phyloP scores from a whole-genome alignment of 1,139 yeast genomes.

The Pneumocystis jirovecii region DNA sequence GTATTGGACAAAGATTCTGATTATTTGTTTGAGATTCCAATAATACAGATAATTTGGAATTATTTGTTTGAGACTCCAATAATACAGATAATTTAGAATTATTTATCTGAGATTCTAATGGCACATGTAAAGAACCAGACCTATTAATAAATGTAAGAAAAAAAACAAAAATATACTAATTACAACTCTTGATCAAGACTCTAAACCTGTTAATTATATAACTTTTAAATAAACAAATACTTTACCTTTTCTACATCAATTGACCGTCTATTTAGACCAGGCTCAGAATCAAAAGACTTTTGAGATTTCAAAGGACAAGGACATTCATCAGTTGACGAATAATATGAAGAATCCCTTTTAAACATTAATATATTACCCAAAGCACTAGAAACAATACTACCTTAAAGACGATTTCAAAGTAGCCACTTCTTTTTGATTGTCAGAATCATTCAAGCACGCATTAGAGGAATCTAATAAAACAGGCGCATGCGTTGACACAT shows the following conservation, averaged over 20 bases:
- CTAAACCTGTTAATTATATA: not conserved
- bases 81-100: not conserved
- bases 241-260: not conserved
- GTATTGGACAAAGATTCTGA: not conserved
- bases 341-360: not conserved
- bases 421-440: not conserved
- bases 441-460: not conserved
- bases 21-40: not conserved
- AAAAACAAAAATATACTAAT: not conserved
- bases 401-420: not conserved
- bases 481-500: not conserved
- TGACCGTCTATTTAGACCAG: not conserved
- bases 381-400: not conserved
- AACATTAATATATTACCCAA: not conserved
- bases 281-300: not conserved
- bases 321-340: not conserved
- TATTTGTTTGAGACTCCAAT: not conserved
- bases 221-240: not conserved
- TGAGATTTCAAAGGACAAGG: not conserved
- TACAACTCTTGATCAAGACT: not conserved
- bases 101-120: not conserved
- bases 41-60: too few relatives aligned
- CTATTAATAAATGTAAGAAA: not conserved
- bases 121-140: not conserved
- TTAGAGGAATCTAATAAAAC: not conserved